A percentile compares a stretch with the other conserved stretches of the same genome.
Conservation (phyloP, 2,329 filamentous ascomycete genomes). For the Didymella pomorum region DNA sequence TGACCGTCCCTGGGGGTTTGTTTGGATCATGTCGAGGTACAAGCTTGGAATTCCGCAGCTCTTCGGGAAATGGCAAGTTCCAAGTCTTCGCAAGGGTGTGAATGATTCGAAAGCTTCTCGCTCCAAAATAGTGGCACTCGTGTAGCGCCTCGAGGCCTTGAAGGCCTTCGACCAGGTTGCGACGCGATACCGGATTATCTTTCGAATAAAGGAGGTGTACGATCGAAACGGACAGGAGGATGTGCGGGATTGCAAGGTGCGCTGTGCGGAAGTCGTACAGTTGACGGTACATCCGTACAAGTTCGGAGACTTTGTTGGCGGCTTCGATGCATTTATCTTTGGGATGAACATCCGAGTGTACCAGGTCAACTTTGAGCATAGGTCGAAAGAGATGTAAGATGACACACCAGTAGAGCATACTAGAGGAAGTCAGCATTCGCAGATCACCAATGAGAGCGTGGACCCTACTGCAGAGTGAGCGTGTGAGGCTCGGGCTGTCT, state of each 20-base stretch:
- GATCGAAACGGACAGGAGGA: slow-evolving; percentile 53
- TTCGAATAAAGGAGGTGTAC: slow-evolving; percentile 58
- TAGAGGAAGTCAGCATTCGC: slow-evolving; percentile 25
- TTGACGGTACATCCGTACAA: slow-evolving; percentile 54
- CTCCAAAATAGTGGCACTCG: slow-evolving; percentile 55
- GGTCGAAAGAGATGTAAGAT: slow-evolving; percentile 79
- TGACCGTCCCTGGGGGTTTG: slow-evolving; percentile 24
- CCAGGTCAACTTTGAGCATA: slow-evolving; percentile 68
- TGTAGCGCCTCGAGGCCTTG: slow-evolving; percentile 54
- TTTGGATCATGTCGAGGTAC: slow-evolving; percentile 30
- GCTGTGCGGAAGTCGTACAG: slow-evolving; percentile 55
- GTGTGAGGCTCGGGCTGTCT: slow-evolving; percentile 71
- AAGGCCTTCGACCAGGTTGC: slow-evolving; percentile 54
- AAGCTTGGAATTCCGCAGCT: slow-evolving; percentile 37
- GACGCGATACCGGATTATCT: slow-evolving; percentile 44
- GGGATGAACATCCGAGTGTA: slow-evolving; percentile 68
- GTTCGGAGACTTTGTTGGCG: slow-evolving; percentile 55
- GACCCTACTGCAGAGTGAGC: slow-evolving; percentile 75
- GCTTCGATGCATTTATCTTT: slow-evolving; percentile 69
- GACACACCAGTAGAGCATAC: slow-evolving; percentile 74
- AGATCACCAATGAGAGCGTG: neutral
- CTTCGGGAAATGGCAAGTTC: slow-evolving; percentile 54
- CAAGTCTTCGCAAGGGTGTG: slow-evolving; percentile 54
- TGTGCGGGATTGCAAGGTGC: slow-evolving; percentile 50
- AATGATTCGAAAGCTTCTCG: slow-evolving; percentile 54